Evolutionary conservation across 805 yeast genomes (phyloP).

Genomic region (Blastobotrys muscicola): DNA sequence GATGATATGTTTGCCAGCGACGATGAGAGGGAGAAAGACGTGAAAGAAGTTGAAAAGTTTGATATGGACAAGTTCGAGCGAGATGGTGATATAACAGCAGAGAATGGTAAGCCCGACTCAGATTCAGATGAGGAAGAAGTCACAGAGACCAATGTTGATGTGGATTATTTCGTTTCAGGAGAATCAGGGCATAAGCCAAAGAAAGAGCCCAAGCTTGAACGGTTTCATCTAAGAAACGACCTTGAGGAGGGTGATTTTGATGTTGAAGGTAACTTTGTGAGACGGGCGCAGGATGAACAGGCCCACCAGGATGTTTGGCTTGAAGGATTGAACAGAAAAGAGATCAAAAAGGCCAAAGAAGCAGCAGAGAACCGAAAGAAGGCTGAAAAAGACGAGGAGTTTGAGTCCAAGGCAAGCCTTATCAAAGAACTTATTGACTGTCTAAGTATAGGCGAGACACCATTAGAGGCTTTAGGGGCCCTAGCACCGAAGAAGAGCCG

Average conservation of each 20-base stretch:
- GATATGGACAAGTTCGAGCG: constrained; percentile 33
- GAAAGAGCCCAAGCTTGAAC: constrained; percentile 41
- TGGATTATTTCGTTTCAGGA: constrained; percentile 15
- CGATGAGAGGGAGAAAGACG: constrained; percentile 13
- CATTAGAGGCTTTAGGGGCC: constrained; percentile 45
- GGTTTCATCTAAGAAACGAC: constrained; percentile 53
- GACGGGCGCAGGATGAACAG: constrained; percentile 31
- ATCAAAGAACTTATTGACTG: constrained; percentile 31
- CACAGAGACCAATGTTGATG: constrained; percentile 13
- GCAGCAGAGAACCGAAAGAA: constrained; percentile 27
- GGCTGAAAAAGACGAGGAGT: constrained; percentile 8
- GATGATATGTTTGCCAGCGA: constrained; percentile 22
- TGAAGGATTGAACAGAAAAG: constrained; percentile 27
- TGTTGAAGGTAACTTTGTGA: constrained; percentile 47
- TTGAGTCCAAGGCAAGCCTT: constrained; percentile 17
- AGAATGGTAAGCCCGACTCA: constrained; percentile 20
- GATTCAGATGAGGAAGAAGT: constrained; percentile 15
- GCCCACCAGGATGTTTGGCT: constrained; percentile 35
- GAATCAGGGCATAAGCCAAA: constrained; percentile 4
- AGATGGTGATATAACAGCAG: constrained; percentile 3
- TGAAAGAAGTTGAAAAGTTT: constrained; percentile 15
- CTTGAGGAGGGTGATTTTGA: constrained; percentile 52
- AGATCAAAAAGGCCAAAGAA: constrained; percentile 29
- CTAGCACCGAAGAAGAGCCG: constrained; percentile 22
- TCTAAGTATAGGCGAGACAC: constrained; percentile 51